Percentiles rank a stretch among this genome's conserved stretches.
Conservation (phyloP, 2,329 filamentous ascomycete genomes). For the Ophiostoma perfectum region DNA sequence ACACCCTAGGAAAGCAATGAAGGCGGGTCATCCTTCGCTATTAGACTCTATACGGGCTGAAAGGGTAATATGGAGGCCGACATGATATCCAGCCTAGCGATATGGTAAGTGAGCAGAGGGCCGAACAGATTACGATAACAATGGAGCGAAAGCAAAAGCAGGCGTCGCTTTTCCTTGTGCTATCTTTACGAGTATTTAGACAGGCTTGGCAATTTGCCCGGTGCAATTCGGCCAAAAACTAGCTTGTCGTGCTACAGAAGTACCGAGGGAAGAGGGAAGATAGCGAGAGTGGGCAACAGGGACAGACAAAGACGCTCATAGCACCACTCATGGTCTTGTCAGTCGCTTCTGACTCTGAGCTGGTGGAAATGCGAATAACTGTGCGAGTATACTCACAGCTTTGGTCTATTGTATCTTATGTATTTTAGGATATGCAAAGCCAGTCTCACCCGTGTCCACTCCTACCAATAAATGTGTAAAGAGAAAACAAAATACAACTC, state of each 20-base stretch:
- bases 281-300: neutral
- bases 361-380: too few species aligned
- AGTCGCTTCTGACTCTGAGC: too few species aligned
- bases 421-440: too few species aligned
- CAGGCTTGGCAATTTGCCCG: neutral
- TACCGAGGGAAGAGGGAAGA: neutral
- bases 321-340: neutral
- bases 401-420: too few species aligned
- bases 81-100: neutral
- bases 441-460: too few species aligned
- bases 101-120: neutral
- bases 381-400: too few species aligned
- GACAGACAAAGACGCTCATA: neutral
- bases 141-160: neutral
- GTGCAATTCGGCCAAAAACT: neutral
- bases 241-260: neutral
- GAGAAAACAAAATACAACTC: neutral
- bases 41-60: neutral
- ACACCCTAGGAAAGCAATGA: too few species aligned
- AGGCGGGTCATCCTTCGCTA: too few species aligned
- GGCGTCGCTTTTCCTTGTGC: neutral
- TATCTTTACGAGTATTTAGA: neutral
- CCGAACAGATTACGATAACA: neutral
- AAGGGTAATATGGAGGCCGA: neutral
- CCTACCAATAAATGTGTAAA: neutral